phyloP scores from a whole-genome alignment of 164 flowering plant species.

The Magnolia kwangsiensis region DNA sequence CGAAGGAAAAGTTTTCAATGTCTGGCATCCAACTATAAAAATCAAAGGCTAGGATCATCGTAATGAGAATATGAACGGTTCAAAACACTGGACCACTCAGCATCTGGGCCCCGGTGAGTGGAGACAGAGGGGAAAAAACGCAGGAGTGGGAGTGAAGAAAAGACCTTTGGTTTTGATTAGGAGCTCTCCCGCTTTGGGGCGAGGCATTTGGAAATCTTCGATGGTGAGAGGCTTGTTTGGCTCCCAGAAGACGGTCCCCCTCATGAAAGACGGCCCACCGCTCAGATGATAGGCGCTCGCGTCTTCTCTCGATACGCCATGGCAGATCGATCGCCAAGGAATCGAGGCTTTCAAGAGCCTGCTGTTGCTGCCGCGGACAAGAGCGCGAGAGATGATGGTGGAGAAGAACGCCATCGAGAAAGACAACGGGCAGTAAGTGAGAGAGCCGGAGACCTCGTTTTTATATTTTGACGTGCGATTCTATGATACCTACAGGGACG shows the following conservation, averaged over 20 bases:
- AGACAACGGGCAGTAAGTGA: background rate
- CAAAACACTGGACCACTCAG: background rate
- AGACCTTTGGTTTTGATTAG: slow-evolving; percentile 91
- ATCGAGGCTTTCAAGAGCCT: background rate
- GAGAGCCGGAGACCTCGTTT: too few species aligned
- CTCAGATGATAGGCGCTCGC: slow-evolving; percentile 35
- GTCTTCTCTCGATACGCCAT: background rate
- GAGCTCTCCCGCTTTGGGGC: slow-evolving; percentile 85
- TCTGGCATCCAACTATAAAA: background rate
- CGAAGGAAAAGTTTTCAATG: background rate
- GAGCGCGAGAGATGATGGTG: background rate
- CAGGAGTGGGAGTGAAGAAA: background rate
- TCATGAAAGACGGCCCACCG: slow-evolving; percentile 68
- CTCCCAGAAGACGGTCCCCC: slow-evolving; percentile 80
- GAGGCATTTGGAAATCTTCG: slow-evolving; percentile 90
- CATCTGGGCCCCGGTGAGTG: too few species aligned
- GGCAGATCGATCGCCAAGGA: slow-evolving; percentile 3
- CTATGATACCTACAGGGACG: too few species aligned
- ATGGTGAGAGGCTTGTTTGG: slow-evolving; percentile 69
- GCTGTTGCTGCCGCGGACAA: background rate
- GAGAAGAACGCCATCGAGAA: slow-evolving; percentile 2
- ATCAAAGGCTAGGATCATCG: too few species aligned
- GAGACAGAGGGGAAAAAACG: background rate
- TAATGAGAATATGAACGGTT: background rate
- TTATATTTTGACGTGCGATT: too few species aligned